phyloP scores from a whole-genome alignment of 331 rosid genomes.

The Saraca asoca region DNA sequence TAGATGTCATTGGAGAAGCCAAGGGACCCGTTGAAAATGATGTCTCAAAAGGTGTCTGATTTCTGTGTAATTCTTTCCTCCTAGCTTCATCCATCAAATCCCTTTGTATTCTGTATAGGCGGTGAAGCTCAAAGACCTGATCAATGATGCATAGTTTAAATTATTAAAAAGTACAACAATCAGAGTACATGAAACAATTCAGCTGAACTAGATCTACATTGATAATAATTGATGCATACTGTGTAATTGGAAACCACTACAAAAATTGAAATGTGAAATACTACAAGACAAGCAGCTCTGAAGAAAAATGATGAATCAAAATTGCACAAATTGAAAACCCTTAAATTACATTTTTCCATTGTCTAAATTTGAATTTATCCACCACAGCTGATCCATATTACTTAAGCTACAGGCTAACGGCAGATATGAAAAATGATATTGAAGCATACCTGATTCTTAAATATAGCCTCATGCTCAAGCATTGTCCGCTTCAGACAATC shows the following conservation, averaged over 20 bases:
- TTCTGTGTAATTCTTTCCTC: slow-evolving; percentile 59
- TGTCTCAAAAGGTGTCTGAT: slow-evolving; percentile 55
- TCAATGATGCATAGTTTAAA: slow-evolving; percentile 33
- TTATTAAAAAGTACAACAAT: slow-evolving; percentile 23
- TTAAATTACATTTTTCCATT: neutral
- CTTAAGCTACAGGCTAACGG: slow-evolving; percentile 22
- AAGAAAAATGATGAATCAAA: slow-evolving; percentile 27
- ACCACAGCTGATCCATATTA: slow-evolving; percentile 3
- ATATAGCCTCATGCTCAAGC: slow-evolving; percentile 85
- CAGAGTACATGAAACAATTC: slow-evolving; percentile 8
- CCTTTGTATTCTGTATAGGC: slow-evolving; percentile 79
- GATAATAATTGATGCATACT: slow-evolving; percentile 4
- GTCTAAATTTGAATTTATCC: slow-evolving; percentile 3
- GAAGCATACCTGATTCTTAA: slow-evolving; percentile 71
- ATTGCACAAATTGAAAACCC: neutral
- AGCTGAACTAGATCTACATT: neutral
- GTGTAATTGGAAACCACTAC: neutral
- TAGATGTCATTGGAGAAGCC: slow-evolving; percentile 66
- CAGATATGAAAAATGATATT: slow-evolving; percentile 3
- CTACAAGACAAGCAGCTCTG: slow-evolving; percentile 6
- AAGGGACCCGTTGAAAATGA: slow-evolving; percentile 63
- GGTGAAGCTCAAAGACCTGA: slow-evolving; percentile 90
- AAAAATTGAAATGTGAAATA: slow-evolving; percentile 14
- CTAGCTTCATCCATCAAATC: slow-evolving; percentile 81
- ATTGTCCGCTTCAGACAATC: slow-evolving; percentile 79